Evolutionary conservation across 768 basidiomycete genomes (phyloP).

Genomic region (Atractiella rhizophila): DNA sequence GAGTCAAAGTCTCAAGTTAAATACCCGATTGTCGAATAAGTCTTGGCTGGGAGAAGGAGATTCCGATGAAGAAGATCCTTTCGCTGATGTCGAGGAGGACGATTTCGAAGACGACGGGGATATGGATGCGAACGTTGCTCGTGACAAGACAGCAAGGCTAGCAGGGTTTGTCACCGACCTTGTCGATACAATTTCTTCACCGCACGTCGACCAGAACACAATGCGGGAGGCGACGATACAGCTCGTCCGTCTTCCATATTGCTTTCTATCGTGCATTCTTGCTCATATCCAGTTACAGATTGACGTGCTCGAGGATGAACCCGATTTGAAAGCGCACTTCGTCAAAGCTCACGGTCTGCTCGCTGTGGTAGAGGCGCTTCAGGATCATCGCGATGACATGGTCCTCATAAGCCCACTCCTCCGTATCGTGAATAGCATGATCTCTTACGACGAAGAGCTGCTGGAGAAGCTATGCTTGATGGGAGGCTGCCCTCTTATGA

Average conservation of each 20-base stretch:
- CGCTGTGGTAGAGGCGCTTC: slow-evolving; percentile 75
- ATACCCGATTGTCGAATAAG: slow-evolving; percentile 60
- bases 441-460: slow-evolving; percentile 46
- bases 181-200: slow-evolving; percentile 61
- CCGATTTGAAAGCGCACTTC: slow-evolving; percentile 66
- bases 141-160: slow-evolving; percentile 77
- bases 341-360: slow-evolving; percentile 86
- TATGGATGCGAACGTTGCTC: slow-evolving; percentile 65
- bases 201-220: slow-evolving; percentile 47
- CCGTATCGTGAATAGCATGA: slow-evolving; percentile 69
- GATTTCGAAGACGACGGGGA: slow-evolving; percentile 31
- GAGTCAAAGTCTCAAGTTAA: slow-evolving; percentile 41
- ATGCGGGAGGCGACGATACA: slow-evolving; percentile 67
- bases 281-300: background rate
- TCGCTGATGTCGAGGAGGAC: slow-evolving; percentile 46
- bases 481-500: slow-evolving; percentile 79
- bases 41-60: slow-evolving; percentile 65
- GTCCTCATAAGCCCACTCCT: slow-evolving; percentile 61
- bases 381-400: slow-evolving; percentile 60
- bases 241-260: slow-evolving; percentile 31
- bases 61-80: slow-evolving; percentile 81
- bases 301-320: slow-evolving; percentile 42
- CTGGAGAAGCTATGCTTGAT: slow-evolving; percentile 78
- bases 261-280: background rate
- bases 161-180: slow-evolving; percentile 56